A percentile compares a stretch with the other conserved stretches of the same genome.
These are phyloP conservation scores for Boletus hoseneyae DNA, from an alignment of 1,284 basidiomycete species.

Conservation along the genomic window DNA sequence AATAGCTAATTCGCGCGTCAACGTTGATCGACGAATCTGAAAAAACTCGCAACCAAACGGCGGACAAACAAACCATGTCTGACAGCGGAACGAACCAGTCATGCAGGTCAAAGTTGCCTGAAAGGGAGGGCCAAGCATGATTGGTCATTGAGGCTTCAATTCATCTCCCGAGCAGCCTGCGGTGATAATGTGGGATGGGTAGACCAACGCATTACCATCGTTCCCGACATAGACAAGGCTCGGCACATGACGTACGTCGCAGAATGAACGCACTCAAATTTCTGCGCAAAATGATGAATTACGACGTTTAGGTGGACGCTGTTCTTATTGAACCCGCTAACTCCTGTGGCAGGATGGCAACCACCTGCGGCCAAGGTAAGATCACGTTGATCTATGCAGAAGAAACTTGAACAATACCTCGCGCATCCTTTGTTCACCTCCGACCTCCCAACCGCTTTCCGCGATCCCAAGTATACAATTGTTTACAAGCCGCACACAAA, in stretches of 20 bases:
- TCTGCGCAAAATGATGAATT: conserved; percentile 7
- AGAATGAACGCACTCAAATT: conserved; percentile 5
- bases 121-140: conserved; percentile 20
- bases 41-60: no score
- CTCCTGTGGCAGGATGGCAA: conserved; percentile 44
- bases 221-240: conserved; percentile 13
- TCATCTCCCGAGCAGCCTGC: conserved; percentile 41
- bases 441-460: conserved; percentile 83
- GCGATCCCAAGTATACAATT: conserved; percentile 66
- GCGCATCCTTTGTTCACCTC: conserved; percentile 67
- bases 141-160: conserved; percentile 49
- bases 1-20: not conserved
- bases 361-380: conserved; percentile 36
- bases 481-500: conserved; percentile 59
- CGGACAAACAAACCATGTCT: conserved; percentile 35
- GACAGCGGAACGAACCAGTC: conserved; percentile 66
- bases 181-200: conserved; percentile 37
- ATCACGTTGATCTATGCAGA: conserved; percentile 4
- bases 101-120: conserved; percentile 26
- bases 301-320: conserved; percentile 7
- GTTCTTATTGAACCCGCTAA: conserved; percentile 27
- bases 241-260: conserved; percentile 3
- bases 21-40: not conserved
- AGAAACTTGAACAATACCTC: conserved; percentile 45
- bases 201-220: conserved; percentile 31